These are phyloP conservation scores for Ogataea hybrid DNA, from an alignment of 1,139 yeast species.

Conservation along the genomic window DNA sequence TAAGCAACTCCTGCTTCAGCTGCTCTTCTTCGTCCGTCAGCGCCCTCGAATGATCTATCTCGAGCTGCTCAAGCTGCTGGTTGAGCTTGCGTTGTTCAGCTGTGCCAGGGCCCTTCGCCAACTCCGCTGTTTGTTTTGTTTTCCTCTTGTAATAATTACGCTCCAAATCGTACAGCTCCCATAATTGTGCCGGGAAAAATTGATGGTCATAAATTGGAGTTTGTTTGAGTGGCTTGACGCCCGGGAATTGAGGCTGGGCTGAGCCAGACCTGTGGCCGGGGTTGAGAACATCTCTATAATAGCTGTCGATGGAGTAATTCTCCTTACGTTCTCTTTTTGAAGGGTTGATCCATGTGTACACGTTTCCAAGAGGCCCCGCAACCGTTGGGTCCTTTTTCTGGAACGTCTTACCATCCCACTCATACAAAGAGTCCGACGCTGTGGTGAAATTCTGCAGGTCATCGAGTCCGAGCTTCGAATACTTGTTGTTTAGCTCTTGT, in stretches of 20 bases:
- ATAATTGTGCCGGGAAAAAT: constrained; percentile 59
- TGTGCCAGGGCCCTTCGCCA: constrained; percentile 40
- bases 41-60: constrained; percentile 62
- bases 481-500: constrained; percentile 57
- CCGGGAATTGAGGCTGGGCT: constrained; percentile 34
- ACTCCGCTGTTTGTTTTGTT: constrained; percentile 48
- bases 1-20: constrained; percentile 51
- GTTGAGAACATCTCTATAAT: constrained; percentile 73
- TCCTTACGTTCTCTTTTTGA: constrained; percentile 78
- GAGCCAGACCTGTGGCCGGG: constrained; percentile 53
- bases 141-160: constrained; percentile 56
- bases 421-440: constrained; percentile 59
- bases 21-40: constrained; percentile 66
- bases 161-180: constrained; percentile 65
- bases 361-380: constrained; percentile 33
- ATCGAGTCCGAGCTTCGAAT: constrained; percentile 64
- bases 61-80: constrained; percentile 55
- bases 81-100: constrained; percentile 49
- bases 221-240: constrained; percentile 67
- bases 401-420: constrained; percentile 84
- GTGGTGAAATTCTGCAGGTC: constrained; percentile 73
- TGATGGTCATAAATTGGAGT: constrained; percentile 72
- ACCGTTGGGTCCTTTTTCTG: constrained; percentile 56
- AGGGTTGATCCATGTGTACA: constrained; percentile 65
- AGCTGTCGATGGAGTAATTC: constrained; percentile 74